These are phyloP conservation scores for Phaffia rhodozyma DNA, from an alignment of 1,284 basidiomycete species.

Conservation along the genomic window DNA sequence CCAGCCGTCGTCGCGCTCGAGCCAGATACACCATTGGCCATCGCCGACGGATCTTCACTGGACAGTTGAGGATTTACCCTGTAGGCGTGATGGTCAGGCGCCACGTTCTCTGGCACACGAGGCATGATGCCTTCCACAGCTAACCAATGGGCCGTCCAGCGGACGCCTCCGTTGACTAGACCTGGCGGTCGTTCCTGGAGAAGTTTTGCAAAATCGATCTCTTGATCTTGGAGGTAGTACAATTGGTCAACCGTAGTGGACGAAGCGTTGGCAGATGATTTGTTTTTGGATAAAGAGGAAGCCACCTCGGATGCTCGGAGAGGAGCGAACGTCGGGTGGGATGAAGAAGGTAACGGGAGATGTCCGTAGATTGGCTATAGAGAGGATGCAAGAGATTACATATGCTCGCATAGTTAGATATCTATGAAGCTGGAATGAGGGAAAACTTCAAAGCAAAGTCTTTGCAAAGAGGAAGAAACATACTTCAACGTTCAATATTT, in stretches of 20 bases:
- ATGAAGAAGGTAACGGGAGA: slow-evolving; percentile 18
- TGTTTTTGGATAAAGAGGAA: slow-evolving; percentile 36
- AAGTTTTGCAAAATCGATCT: slow-evolving; percentile 89
- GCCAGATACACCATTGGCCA: not conserved
- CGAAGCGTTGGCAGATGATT: slow-evolving; percentile 42
- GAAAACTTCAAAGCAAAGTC: not conserved
- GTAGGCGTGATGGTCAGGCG: slow-evolving; percentile 32
- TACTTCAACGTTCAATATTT: slow-evolving; percentile 82
- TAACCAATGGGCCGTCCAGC: slow-evolving; percentile 74
- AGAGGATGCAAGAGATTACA: not conserved
- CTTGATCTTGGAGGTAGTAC: slow-evolving; percentile 91
- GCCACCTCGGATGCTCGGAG: slow-evolving; percentile 48
- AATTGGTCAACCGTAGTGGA: slow-evolving; percentile 47
- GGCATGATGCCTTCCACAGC: slow-evolving; percentile 97
- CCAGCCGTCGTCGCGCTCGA: not conserved
- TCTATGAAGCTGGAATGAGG: not conserved
- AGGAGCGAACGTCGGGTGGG: slow-evolving; percentile 33
- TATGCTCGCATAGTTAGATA: no score
- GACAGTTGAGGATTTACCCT: slow-evolving; percentile 24
- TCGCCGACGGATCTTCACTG: not conserved
- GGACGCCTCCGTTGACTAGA: slow-evolving; percentile 27
- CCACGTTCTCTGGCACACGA: slow-evolving; percentile 89
- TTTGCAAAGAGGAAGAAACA: slow-evolving; percentile 15
- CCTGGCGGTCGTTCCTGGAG: slow-evolving; percentile 44
- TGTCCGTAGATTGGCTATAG: slow-evolving; percentile 59